Evolutionary conservation across 163 green algal genomes (phyloP), one percentile per base, ranked within the genome.

Genomic region (Chlorella variabilis): DNA sequence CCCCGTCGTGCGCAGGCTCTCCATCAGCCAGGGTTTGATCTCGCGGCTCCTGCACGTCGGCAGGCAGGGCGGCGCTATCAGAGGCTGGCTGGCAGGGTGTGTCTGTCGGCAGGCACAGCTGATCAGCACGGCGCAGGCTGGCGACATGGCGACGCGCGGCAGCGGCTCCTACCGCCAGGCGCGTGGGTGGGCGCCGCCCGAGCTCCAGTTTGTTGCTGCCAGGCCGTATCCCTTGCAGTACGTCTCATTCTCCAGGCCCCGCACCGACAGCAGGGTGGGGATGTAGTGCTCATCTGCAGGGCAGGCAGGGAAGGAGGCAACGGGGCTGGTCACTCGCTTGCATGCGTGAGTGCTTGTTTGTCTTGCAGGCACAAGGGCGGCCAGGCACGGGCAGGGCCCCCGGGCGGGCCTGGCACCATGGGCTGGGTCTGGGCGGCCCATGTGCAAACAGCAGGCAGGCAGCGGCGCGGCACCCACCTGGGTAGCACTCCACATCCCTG

Each of bases 231-330:
- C 73, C 2, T 20, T 54, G 85, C 88, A 92, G 77, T 89, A 78
- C 5, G 75, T 83, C 75, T 93, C 80, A 27, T 88, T 65, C 9
- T 93, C 87, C 42, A 91, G 67, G 1, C 87, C 84, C 33, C 88
- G 83, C 21, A 71, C 82, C 5, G 93, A 90, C 56, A 97, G 83
- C 49, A 95, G 84, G 1, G 92, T 94, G 31, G 92, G 83, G 66
- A 97, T 74, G 88, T 96, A 96, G 85, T 96, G 91, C 86, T 96
- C 92, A 77, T 96, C 92, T 36, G 77, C 73, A 80, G 25, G 27
- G 77, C 73, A 80, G 25, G 29, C 51, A 54, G 18, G 34, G 1
- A 54, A 54, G 45, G 11, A 54, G 15, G 45, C 45, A 54, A n/a
- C n/a, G n/a, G 45, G 45, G 45, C 45, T 11, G 45, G 45, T 54